Evolutionary conservation across 306 rosid species (phyloP), one percentile per base, ranked within the genome.

Genomic region (Corylus avellana): DNA sequence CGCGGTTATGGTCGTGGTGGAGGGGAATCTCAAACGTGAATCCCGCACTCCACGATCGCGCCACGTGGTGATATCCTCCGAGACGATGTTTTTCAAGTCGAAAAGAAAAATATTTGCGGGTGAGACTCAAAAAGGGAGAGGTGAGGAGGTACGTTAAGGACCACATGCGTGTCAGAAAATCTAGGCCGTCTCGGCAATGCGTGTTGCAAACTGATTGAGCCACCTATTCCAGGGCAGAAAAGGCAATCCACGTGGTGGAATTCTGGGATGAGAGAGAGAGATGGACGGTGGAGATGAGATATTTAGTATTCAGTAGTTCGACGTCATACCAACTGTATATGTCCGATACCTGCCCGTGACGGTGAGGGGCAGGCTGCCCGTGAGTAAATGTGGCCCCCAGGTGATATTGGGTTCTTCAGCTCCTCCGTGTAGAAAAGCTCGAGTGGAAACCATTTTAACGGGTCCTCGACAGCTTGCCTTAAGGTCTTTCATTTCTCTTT

Each of bases 141-240:
- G 29, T 12, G 50, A 78, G 76, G 50, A 42, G 73, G 80, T 71
- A 49, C 25, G 35, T 46, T 70, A 50, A 69, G 84, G 75, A 81
- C 89, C 90, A 88, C 94, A 92, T 90, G 94, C 92, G 93, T 92
- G 93, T 92, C 86, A 77, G 82, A 32, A 83, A 88, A 85, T 87
- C 20, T 78, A 25, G 67, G 63, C 62, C 54, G 51, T n/a, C 25
- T 75, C 53, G 12, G 57, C 68, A 42, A 37, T 57, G 25, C 93
- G 95, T 91, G 95, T 79, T 48, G 7, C 7, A 1, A 11, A 17
- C 6, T 63, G 48, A 83, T 77, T 82, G 91, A 89, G 64, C 87
- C 93, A 92, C 93, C 89, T 82, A 80, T 25, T 25, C n/a, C 6
- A 0, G 16, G 12, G 4, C 35, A 18, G 1, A 72, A 79, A 84